Evolutionary conservation across 2,329 filamentous ascomycete species (phyloP), one percentile per base, ranked within the genome.

Genomic region (Tolypocladium guangdongense): DNA sequence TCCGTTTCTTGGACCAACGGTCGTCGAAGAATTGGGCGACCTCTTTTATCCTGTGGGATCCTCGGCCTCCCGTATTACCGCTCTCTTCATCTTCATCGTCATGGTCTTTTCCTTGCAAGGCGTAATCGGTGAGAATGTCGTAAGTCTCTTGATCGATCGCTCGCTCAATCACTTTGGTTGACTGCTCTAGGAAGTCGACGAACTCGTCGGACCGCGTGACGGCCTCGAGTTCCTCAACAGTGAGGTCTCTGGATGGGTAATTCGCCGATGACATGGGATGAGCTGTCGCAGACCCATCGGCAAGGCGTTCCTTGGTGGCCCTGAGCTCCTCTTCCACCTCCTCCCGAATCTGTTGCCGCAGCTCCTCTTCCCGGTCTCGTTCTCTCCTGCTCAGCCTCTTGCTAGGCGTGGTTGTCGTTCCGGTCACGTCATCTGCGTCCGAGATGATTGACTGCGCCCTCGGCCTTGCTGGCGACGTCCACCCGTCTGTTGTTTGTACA

Each of bases 161-260:
- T 63, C 93, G 83, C 73, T 99, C 93, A 61, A 99, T 92, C 49
- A 99, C 91, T 71, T 97, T 99, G 54, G 90, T 95, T 24, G 92
- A 96, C 61, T 90, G 83, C 64, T 99, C 93, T 33, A 99, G 83
- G 65, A 99, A 99, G 62, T 95, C 90, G 56, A 93, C 78, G 66
- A 99, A 99, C 50, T 97, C 93, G 33, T 92, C 84, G 0, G 92
- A 96, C 52, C 87, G 87, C 27, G 90, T 93, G 30, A 97, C 90
- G 7, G 92, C 93, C 59, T 87, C 84, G 39, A 96, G 75, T 68
- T 99, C 95, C 62, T 97, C 93, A 18, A 80, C 76, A 2, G 84
- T 90, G 49, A 99, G 78, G 35, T 86, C 83, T 63, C 92, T 83
- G 49, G 87, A 82, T 2, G 92, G 91, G 63, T 89, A 96, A 58